Percentiles rank a stretch among this genome's conserved stretches.
These are phyloP conservation scores for Fusarium brachygibbosum DNA, from an alignment of 2,329 filamentous ascomycete genomes.

Conservation along the genomic window DNA sequence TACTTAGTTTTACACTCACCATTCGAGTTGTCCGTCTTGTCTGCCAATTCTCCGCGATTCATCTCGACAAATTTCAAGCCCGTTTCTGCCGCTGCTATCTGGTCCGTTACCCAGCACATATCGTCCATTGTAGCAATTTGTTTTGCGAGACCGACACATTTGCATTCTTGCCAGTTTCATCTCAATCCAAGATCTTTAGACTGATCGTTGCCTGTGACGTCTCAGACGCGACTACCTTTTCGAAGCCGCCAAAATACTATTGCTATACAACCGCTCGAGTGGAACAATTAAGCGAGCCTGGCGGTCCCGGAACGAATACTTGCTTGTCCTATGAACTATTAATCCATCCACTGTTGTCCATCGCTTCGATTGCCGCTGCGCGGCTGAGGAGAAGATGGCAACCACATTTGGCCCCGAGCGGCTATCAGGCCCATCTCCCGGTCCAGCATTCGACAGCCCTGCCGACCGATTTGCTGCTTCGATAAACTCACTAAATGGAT, in stretches of 20 bases:
- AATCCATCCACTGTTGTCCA: conserved; percentile 55
- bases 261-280: conserved; percentile 15
- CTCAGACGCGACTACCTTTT: conserved; percentile 30
- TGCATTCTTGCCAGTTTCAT: conserved; percentile 19
- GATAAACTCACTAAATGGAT: conserved; percentile 36
- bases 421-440: conserved; percentile 50
- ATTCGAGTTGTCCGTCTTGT: conserved; percentile 45
- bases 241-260: conserved; percentile 7
- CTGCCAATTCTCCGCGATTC: conserved; percentile 44
- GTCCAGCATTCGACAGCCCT: conserved; percentile 46
- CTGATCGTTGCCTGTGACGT: conserved; percentile 41
- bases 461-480: conserved; percentile 45
- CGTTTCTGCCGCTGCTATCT: conserved; percentile 36
- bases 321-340: conserved; percentile 57
- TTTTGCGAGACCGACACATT: conserved; percentile 21
- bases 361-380: conserved; percentile 63
- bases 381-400: conserved; percentile 62
- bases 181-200: conserved; percentile 33
- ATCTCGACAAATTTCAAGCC: conserved; percentile 40
- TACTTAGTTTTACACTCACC: conserved; percentile 43
- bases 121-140: conserved; percentile 26
- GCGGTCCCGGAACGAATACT: conserved; percentile 14
- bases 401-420: conserved; percentile 57
- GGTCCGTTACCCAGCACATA: conserved; percentile 41
- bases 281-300: conserved; percentile 26